Evolutionary conservation across 2,329 filamentous ascomycete species (phyloP).

Genomic region (Penicillium fuscoglaucum): DNA sequence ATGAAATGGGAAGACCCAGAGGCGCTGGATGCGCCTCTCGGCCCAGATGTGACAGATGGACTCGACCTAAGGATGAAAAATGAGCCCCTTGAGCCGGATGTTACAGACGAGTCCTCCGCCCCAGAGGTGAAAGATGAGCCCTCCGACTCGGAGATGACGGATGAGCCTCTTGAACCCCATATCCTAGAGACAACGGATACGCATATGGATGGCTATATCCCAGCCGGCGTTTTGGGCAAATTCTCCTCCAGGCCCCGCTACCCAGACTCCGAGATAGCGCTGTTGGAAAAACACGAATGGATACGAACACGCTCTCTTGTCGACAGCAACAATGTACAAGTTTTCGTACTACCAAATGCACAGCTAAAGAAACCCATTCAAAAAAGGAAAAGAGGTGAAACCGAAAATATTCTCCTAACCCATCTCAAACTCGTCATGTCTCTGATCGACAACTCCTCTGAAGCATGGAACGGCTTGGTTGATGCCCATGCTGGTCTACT

Average conservation of each 20-base stretch:
- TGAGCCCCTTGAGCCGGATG: no score
- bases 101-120: background rate
- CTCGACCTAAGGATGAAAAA: background rate
- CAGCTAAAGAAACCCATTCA: constrained; percentile 27
- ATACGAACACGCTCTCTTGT: constrained; percentile 30
- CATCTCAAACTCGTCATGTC: constrained; percentile 38
- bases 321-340: constrained; percentile 27
- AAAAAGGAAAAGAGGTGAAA: background rate
- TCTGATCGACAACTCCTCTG: constrained; percentile 40
- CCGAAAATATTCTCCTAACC: background rate
- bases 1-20: background rate
- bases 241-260: constrained; percentile 10
- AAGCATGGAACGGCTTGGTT: constrained; percentile 41
- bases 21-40: background rate
- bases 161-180: background rate
- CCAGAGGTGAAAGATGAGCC: background rate
- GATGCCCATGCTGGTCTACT: constrained; percentile 4
- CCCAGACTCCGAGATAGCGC: constrained; percentile 25
- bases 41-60: background rate
- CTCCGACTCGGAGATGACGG: background rate
- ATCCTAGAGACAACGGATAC: background rate
- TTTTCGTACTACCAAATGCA: constrained; percentile 45
- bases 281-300: constrained; percentile 38
- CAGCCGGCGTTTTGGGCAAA: constrained; percentile 35
- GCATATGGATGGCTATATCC: constrained; percentile 17